Conservation (phyloP, 2,329 filamentous ascomycete species). For the Colletotrichum lindemuthianum region DNA sequence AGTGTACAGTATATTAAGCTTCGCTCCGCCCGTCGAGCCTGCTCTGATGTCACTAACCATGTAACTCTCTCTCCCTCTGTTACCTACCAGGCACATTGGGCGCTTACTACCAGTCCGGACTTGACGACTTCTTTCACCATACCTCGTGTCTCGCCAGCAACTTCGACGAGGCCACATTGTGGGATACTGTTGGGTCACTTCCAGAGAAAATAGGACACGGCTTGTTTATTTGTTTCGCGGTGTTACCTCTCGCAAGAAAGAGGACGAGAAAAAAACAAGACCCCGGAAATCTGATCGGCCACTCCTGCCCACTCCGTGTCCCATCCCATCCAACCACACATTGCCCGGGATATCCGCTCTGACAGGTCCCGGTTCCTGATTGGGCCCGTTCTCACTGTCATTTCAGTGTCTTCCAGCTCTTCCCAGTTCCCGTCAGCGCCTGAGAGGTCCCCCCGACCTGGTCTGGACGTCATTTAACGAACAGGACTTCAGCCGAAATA, state of each 20-base stretch:
- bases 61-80: not conserved
- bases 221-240: constrained; percentile 21
- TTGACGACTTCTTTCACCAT: not conserved
- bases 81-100: not conserved
- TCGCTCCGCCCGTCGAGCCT: constrained; percentile 32
- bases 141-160: too few relatives aligned
- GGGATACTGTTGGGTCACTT: too few relatives aligned
- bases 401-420: constrained; percentile 33
- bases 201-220: not conserved
- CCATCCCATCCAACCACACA: constrained; percentile 34
- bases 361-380: constrained; percentile 34
- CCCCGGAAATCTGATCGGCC: constrained; percentile 34
- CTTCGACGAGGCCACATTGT: too few relatives aligned
- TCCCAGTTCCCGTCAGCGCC: constrained; percentile 33
- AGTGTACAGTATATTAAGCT: constrained; percentile 28
- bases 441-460: constrained; percentile 16
- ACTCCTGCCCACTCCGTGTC: constrained; percentile 26
- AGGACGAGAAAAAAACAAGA: constrained; percentile 24
- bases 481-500: constrained; percentile 33
- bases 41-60: constrained; percentile 33
- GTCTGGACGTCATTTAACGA: constrained; percentile 35
- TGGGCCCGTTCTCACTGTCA: constrained; percentile 32
- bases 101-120: too few relatives aligned
- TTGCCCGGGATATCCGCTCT: constrained; percentile 34
- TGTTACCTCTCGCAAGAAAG: not conserved